Evolutionary conservation across 2,329 filamentous ascomycete species (phyloP).

Genomic region (Cercospora zeae-maydis): DNA sequence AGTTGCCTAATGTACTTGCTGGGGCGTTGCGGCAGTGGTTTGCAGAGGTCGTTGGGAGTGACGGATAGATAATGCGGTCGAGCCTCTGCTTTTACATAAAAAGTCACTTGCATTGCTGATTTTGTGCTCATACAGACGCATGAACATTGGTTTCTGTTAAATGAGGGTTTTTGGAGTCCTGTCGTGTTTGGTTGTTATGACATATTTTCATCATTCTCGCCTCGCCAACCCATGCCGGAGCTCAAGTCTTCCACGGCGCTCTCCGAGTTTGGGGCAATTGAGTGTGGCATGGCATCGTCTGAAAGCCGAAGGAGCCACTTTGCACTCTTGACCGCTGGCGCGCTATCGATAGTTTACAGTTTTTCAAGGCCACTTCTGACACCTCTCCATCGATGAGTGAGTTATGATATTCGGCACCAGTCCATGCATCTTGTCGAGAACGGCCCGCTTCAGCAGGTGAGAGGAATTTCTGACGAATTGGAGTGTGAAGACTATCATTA

Average conservation of each 20-base stretch:
- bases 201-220: not conserved
- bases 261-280: not conserved
- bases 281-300: not conserved
- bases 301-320: not conserved
- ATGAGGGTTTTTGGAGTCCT: not conserved
- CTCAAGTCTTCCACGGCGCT: not conserved
- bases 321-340: not conserved
- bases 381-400: too few relatives aligned
- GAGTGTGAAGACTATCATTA: not conserved
- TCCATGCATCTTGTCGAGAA: too few relatives aligned
- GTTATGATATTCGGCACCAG: too few relatives aligned
- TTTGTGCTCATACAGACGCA: not conserved
- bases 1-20: conserved; percentile 83
- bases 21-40: conserved; percentile 95
- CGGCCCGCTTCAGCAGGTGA: too few relatives aligned
- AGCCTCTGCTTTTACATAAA: not conserved
- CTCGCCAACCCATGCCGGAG: not conserved
- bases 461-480: too few relatives aligned
- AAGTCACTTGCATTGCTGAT: not conserved
- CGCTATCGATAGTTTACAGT: not conserved
- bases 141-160: not conserved
- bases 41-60: conserved; percentile 59
- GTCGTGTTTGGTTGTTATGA: not conserved
- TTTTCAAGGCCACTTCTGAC: not conserved
- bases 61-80: conserved; percentile 11